Conservation (phyloP, 305 asterid species). For the Fraxinus platypoda region DNA sequence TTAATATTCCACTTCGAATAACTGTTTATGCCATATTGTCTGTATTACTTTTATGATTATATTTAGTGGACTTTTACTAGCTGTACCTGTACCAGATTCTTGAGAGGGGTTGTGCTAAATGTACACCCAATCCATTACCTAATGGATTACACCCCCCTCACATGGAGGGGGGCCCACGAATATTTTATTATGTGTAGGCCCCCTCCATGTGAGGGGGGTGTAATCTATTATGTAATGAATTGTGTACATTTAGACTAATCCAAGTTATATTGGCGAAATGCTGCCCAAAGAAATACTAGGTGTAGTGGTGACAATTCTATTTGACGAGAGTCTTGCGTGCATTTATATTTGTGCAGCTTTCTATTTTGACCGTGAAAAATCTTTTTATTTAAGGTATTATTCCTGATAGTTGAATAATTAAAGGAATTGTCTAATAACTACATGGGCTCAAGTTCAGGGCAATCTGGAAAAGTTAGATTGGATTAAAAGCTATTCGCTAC, state of each 20-base stretch:
- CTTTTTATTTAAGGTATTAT: neutral
- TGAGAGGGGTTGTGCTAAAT: too few species aligned
- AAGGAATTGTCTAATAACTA: neutral
- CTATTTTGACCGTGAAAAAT: neutral
- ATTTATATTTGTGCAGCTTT: neutral
- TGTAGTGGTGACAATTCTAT: neutral
- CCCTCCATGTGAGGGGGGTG: too few species aligned
- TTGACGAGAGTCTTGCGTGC: neutral
- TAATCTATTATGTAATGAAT: too few species aligned
- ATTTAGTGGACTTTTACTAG: neutral
- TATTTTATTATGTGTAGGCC: too few species aligned
- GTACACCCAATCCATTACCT: too few species aligned
- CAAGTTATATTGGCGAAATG: neutral
- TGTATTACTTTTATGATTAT: conserved; percentile 34
- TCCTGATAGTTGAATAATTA: neutral
- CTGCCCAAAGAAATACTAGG: neutral
- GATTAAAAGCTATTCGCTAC: neutral
- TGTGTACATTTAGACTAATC: too few species aligned
- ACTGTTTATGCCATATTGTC: conserved; percentile 29
- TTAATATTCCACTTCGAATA: conserved; percentile 34
- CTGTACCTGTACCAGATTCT: neutral
- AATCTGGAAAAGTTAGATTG: neutral
- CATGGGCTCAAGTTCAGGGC: neutral
- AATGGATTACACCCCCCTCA: too few species aligned
- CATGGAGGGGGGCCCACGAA: too few species aligned